Conservation (phyloP, 495 filamentous ascomycete genomes). For the Penicillium arizonense region DNA sequence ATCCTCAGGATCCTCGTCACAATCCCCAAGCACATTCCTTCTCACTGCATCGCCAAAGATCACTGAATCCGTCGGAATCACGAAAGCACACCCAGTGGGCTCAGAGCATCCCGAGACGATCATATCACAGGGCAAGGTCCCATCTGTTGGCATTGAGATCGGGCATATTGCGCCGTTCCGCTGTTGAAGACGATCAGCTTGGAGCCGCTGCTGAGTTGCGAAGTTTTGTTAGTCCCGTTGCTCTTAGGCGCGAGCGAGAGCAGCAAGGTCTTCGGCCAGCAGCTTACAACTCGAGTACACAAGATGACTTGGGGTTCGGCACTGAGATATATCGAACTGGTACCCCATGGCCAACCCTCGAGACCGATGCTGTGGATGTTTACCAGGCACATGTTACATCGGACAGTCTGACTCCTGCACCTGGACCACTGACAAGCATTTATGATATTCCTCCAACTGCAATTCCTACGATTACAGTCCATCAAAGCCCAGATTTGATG, state of each 20-base stretch:
- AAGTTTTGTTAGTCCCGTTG: not conserved
- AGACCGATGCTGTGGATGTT: not conserved
- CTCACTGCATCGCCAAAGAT: slow-evolving; percentile 8
- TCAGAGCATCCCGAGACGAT: slow-evolving; percentile 27
- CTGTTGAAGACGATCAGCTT: not conserved
- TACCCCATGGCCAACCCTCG: slow-evolving; percentile 8
- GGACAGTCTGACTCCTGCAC: too few relatives aligned
- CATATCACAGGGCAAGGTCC: slow-evolving; percentile 33
- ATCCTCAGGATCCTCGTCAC: slow-evolving; percentile 35
- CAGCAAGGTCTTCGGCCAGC: not conserved
- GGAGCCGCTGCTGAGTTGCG: not conserved
- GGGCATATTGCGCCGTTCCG: slow-evolving; percentile 23
- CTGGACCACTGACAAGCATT: too few relatives aligned
- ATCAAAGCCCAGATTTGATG: too few relatives aligned
- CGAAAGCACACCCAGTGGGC: slow-evolving; percentile 23
- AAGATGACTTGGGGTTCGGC: slow-evolving; percentile 35
- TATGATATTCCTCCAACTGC: too few relatives aligned
- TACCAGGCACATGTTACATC: too few relatives aligned
- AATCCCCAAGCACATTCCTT: slow-evolving; percentile 19
- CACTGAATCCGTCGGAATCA: slow-evolving; percentile 10
- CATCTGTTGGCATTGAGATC: slow-evolving; percentile 31
- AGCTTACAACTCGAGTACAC: slow-evolving; percentile 25
- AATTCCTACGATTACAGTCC: too few relatives aligned
- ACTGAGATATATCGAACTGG: slow-evolving; percentile 29
- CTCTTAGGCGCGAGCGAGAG: not conserved